Evolutionary conservation across 129 eudicot species (phyloP).

Genomic region (Artemisia argyi): DNA sequence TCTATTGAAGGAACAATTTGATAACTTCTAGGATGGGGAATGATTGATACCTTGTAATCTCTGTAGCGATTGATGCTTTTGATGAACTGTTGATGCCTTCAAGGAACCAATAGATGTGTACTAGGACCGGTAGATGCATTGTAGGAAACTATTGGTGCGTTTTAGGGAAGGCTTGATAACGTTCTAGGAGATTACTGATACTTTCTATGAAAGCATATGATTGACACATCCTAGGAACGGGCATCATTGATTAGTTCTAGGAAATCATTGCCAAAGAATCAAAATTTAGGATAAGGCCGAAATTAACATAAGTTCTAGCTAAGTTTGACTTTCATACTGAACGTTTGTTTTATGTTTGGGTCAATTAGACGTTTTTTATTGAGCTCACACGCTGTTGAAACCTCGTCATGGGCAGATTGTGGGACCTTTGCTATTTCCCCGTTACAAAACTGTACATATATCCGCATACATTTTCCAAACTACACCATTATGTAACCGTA

Average conservation of each 20-base stretch:
- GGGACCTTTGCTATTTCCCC: neutral
- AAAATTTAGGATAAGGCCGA: neutral
- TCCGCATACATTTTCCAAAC: neutral
- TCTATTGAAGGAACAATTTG: neutral
- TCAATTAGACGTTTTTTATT: too few species aligned
- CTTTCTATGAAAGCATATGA: neutral
- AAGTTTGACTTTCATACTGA: neutral
- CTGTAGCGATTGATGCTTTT: too few species aligned
- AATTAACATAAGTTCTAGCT: neutral
- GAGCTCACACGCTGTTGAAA: neutral
- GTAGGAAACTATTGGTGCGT: too few species aligned
- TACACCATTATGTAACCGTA: neutral
- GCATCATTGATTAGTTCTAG: neutral
- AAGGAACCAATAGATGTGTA: neutral
- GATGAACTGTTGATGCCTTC: neutral
- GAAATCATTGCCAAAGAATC: neutral
- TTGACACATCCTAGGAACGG: neutral
- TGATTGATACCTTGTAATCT: neutral
- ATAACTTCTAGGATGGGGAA: slow-evolving; percentile 2
- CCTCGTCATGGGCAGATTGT: neutral
- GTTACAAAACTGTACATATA: neutral
- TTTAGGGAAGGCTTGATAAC: neutral
- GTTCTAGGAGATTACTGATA: neutral
- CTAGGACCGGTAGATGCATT: too few species aligned
- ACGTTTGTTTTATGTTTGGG: too few species aligned